A percentile compares a stretch with the other conserved stretches of the same genome.
phyloP scores from a whole-genome alignment of 2,329 filamentous ascomycete species.

The Microsporum canis region DNA sequence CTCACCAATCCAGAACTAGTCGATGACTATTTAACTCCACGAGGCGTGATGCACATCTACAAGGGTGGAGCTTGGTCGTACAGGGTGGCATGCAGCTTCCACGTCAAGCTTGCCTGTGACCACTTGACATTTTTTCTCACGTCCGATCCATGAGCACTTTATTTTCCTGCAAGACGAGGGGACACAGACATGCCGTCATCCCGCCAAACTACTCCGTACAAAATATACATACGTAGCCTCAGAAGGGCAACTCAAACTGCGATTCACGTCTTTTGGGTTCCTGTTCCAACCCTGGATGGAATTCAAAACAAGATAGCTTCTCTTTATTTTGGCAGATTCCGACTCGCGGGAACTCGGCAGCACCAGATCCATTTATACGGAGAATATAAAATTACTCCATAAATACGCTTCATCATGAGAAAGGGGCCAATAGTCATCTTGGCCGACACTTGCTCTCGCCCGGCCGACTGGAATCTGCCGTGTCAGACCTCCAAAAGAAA shows the following conservation, averaged over 20 bases:
- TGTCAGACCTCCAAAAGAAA: background rate
- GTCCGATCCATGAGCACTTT: background rate
- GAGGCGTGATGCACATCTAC: background rate
- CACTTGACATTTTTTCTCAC: constrained; percentile 3
- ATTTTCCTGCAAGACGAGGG: background rate
- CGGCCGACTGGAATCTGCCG: background rate
- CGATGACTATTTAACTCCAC: background rate
- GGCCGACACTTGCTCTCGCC: background rate
- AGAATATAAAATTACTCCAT: background rate
- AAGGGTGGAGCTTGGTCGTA: constrained; percentile 3
- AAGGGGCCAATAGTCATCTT: background rate
- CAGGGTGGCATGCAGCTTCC: constrained; percentile 2
- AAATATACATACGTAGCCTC: background rate
- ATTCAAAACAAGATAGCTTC: background rate
- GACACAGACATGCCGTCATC: background rate
- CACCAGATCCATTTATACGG: background rate
- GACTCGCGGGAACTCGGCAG: background rate
- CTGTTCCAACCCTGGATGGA: background rate
- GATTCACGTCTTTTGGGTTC: background rate
- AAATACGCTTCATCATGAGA: background rate
- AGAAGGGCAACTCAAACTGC: background rate
- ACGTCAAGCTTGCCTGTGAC: constrained; percentile 5
- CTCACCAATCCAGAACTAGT: background rate
- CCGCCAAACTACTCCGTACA: background rate
- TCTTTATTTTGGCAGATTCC: background rate